Conservation (phyloP, 1,139 yeast species). For the Taphrina deformans region DNA sequence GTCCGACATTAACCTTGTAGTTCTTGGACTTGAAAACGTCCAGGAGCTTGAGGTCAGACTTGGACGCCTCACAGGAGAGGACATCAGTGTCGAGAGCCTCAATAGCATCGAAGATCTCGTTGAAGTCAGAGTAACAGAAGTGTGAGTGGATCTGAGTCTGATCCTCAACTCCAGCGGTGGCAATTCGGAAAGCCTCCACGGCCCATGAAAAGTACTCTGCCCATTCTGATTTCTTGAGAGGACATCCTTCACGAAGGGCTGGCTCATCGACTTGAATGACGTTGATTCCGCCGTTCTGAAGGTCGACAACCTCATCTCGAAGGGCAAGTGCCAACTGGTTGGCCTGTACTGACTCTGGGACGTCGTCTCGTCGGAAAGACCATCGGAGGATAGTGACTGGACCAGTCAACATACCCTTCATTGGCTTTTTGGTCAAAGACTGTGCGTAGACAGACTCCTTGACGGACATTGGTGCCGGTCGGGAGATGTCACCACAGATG, state of each 20-base stretch:
- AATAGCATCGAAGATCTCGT: constrained; percentile 62
- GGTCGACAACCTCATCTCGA: constrained; percentile 97
- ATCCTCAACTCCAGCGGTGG: constrained; percentile 96
- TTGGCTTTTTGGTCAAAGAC: constrained; percentile 89
- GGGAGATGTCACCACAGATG: constrained; percentile 97
- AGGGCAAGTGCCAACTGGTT: constrained; percentile 96
- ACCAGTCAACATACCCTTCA: constrained; percentile 99
- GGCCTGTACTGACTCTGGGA: constrained; percentile 91
- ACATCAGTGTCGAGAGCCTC: constrained; percentile 99
- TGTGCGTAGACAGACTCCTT: constrained; percentile 99
- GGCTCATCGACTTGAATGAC: constrained; percentile 99
- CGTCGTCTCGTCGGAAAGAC: constrained; percentile 99
- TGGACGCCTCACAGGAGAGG: constrained; percentile 97
- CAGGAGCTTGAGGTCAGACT: constrained; percentile 98
- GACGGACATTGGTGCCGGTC: constrained; percentile 98
- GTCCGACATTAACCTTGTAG: constrained; percentile 99
- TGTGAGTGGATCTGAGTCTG: constrained; percentile 98
- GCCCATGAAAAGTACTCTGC: constrained; percentile 97
- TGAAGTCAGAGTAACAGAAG: constrained; percentile 99
- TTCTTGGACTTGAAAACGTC: constrained; percentile 77
- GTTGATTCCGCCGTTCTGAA: constrained; percentile 96
- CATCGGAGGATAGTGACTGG: constrained; percentile 99
- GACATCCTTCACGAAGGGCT: constrained; percentile 99
- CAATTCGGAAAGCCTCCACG: constrained; percentile 98
- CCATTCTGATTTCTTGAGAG: constrained; percentile 95